Evolutionary conservation across 768 basidiomycete species (phyloP).

Genomic region (Tulasnella sp.): DNA sequence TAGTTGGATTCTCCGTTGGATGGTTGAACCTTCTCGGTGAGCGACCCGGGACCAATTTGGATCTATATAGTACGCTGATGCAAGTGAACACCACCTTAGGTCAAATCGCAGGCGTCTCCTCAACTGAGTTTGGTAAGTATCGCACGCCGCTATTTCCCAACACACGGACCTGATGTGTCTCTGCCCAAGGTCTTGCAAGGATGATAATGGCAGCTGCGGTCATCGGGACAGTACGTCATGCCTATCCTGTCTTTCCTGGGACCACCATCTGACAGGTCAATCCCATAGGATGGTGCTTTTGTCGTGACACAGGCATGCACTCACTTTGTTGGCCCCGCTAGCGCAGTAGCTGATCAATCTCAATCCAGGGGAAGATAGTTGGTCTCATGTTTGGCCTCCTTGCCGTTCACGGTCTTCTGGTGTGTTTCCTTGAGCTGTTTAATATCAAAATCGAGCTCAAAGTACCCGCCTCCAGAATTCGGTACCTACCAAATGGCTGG

Average conservation of each 20-base stretch:
- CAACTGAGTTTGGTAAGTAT: conserved; percentile 59
- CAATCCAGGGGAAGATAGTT: conserved; percentile 52
- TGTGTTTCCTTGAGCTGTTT: conserved; percentile 26
- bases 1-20: conserved; percentile 41
- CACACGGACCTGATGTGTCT: conserved; percentile 6
- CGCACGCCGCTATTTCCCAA: conserved; percentile 8
- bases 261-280: background rate
- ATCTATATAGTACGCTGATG: too few relatives aligned
- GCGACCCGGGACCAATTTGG: too few relatives aligned
- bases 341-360: background rate
- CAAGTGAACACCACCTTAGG: too few relatives aligned
- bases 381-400: conserved; percentile 69
- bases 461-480: conserved; percentile 39
- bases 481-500: conserved; percentile 63
- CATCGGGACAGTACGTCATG: background rate
- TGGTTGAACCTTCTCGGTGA: conserved; percentile 73
- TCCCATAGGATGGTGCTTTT: conserved; percentile 42
- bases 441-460: background rate
- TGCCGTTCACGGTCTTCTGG: conserved; percentile 64
- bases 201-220: conserved; percentile 17
- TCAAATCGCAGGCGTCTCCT: conserved; percentile 76
- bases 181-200: conserved; percentile 6
- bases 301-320: conserved; percentile 40
- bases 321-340: background rate
- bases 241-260: background rate